Percentiles rank a stretch among this genome's conserved stretches.
Conservation (phyloP, 2,329 filamentous ascomycete genomes). For the Penicillium sp. region DNA sequence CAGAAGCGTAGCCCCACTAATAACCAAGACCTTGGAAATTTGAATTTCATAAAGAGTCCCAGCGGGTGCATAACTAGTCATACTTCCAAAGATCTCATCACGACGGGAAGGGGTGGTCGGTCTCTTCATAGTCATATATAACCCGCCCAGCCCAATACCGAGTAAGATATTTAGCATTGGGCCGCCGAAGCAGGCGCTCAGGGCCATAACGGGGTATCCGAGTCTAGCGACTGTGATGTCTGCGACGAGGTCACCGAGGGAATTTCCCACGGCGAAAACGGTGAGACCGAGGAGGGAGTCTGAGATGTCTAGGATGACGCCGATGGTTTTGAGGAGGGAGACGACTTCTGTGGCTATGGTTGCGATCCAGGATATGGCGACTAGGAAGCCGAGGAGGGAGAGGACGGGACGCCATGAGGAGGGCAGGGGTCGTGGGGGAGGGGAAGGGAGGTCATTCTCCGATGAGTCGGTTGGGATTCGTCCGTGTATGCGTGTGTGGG, state of each 20-base stretch:
- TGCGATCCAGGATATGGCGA: slow-evolving; percentile 94
- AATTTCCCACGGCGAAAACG: slow-evolving; percentile 95
- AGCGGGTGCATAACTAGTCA: slow-evolving; percentile 5
- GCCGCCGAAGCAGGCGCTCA: slow-evolving; percentile 94
- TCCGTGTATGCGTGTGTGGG: no score
- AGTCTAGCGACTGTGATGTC: slow-evolving; percentile 92
- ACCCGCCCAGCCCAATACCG: slow-evolving; percentile 87
- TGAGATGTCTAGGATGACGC: slow-evolving; percentile 88
- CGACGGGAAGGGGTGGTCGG: slow-evolving; percentile 16
- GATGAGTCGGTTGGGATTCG: not conserved
- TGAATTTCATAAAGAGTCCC: slow-evolving; percentile 74
- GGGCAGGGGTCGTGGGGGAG: slow-evolving; percentile 55
- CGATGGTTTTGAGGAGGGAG: slow-evolving; percentile 88
- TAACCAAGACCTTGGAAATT: slow-evolving; percentile 81
- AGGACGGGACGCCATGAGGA: slow-evolving; percentile 77
- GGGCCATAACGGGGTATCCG: slow-evolving; percentile 94
- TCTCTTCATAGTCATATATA: slow-evolving; percentile 78
- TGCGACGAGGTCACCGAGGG: slow-evolving; percentile 88
- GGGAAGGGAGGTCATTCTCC: not conserved
- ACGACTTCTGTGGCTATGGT: slow-evolving; percentile 96
- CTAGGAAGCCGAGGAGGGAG: slow-evolving; percentile 87
- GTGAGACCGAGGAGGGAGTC: slow-evolving; percentile 94
- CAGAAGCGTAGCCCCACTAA: slow-evolving; percentile 82
- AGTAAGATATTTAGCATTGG: slow-evolving; percentile 97
- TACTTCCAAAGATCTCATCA: slow-evolving; percentile 8